Base-by-base conservation (phyloP, 768 basidiomycete genomes). In the Serpula lacrymans region DNA sequence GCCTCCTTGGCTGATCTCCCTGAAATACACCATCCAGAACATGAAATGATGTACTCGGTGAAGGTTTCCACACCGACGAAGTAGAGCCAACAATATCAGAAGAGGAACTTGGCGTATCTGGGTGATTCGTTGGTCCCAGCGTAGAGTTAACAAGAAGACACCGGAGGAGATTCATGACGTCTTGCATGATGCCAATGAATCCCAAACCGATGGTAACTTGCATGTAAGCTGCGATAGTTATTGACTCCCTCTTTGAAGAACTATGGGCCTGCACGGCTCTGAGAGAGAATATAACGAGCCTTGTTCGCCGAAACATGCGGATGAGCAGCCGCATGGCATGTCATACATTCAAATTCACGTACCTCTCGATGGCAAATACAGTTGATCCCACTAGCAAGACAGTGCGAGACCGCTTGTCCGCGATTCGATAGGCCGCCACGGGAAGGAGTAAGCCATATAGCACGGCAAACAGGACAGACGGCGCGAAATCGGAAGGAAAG, bases 131-230 rank as follows among this genome's bases (percentile, higher is more conserved):
- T 1, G 45, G 47, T 47, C 65, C 42, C 37, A 62, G 23, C 1
- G 68, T 69, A 6, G 70, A 54, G 42, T 70, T 70, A 27, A 72
- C 57, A 14, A 71, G 51, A 18, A 68, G 36, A 45, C 65, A 67
- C n/a, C 64, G 59, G 11, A 69, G 37, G 17, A 69, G 51, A 38
- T 54, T 55, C 24, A 64, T 56, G 11, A 68, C 49, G 40, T 69
- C 66, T 43, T 55, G 55, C 7, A 60, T 56, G 30, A 67, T 56
- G 8, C 56, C 55, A 14, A 68, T 59, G 34, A 55, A 67, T 3
- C 65, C 34, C 14, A 51, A 25, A n/a, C 37, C 38, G 28, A 52
- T 37, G 0, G 50, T 44, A 17, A 40, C 43, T 40, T 58, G 54
- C 29, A 56, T 35, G 31, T 52, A 58, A 18, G 42, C 41, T 34